Percentiles rank a stretch among this genome's conserved stretches.
Conservation (phyloP, 768 basidiomycete genomes). For the Lactarius pseudohatsudake region DNA sequence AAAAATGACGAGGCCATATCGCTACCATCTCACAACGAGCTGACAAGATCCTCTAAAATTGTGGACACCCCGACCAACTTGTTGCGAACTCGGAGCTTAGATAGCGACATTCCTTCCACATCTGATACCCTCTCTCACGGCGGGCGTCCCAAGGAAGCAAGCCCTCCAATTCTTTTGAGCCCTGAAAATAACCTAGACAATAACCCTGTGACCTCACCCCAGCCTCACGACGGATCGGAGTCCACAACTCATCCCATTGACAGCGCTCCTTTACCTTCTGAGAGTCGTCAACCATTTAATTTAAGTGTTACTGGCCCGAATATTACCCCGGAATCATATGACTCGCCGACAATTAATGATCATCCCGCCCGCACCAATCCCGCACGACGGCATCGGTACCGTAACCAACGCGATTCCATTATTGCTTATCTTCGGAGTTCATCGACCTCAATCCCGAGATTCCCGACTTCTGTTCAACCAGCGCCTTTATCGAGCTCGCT, state of each 20-base stretch:
- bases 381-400: slow-evolving; percentile 38
- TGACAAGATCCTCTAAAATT: neutral
- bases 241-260: neutral
- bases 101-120: neutral
- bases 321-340: slow-evolving; percentile 5
- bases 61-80: neutral
- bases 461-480: neutral
- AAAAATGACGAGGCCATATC: neutral
- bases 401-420: slow-evolving; percentile 48
- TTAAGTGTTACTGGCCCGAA: slow-evolving; percentile 2
- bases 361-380: slow-evolving; percentile 10
- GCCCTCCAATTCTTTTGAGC: neutral
- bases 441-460: slow-evolving; percentile 11
- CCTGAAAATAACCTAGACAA: neutral
- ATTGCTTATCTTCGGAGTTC: slow-evolving; percentile 44
- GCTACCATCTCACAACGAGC: neutral
- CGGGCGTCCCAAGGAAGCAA: neutral
- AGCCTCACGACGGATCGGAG: neutral
- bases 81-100: neutral
- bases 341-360: slow-evolving; percentile 2
- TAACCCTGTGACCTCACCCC: neutral
- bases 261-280: neutral
- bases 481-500: neutral
- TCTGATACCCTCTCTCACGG: neutral
- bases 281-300: slow-evolving; percentile 4